A percentile compares a stretch with the other conserved stretches of the same genome.
Evolutionary conservation across 1,284 basidiomycete genomes (phyloP).

Genomic region (Naganishia cerealis): DNA sequence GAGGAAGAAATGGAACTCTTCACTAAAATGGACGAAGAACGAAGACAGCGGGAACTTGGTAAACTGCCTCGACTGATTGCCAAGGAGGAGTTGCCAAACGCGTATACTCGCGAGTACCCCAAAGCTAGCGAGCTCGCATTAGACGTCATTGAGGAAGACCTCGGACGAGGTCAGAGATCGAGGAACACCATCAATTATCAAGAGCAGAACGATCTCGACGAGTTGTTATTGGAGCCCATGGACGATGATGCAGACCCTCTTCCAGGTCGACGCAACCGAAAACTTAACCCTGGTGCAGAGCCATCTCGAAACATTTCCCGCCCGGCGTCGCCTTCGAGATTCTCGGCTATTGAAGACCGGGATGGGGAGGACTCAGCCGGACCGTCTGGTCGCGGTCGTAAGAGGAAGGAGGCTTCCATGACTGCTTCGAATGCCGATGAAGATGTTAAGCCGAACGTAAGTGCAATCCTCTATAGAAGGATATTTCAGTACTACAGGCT

Average conservation of each 20-base stretch:
- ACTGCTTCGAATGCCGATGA: conserved; percentile 26
- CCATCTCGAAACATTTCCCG: conserved; percentile 23
- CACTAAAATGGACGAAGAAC: conserved; percentile 78
- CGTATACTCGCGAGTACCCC: conserved; percentile 69
- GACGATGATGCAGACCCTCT: conserved; percentile 68
- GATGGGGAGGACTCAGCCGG: conserved; percentile 47
- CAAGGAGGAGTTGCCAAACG: conserved; percentile 85
- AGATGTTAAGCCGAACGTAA: conserved; percentile 19
- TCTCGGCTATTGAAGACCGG: conserved; percentile 34
- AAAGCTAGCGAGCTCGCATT: conserved; percentile 52
- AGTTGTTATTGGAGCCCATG: conserved; percentile 69
- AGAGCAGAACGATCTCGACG: conserved; percentile 93
- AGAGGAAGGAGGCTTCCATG: conserved; percentile 30
- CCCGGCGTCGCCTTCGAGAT: conserved; percentile 33
- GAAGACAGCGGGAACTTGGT: conserved; percentile 70
- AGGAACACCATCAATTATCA: conserved; percentile 87
- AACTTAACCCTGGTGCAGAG: conserved; percentile 47
- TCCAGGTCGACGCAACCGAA: conserved; percentile 42
- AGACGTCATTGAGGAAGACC: conserved; percentile 54
- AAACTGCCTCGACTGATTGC: conserved; percentile 79
- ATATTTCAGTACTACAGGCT: background rate
- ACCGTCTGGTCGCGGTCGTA: conserved; percentile 19
- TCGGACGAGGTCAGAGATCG: conserved; percentile 79
- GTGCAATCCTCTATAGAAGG: background rate
- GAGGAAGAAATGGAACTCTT: conserved; percentile 80